These are phyloP conservation scores for Aspergillus tubingensis DNA, from an alignment of 2,329 filamentous ascomycete genomes.

Conservation along the genomic window DNA sequence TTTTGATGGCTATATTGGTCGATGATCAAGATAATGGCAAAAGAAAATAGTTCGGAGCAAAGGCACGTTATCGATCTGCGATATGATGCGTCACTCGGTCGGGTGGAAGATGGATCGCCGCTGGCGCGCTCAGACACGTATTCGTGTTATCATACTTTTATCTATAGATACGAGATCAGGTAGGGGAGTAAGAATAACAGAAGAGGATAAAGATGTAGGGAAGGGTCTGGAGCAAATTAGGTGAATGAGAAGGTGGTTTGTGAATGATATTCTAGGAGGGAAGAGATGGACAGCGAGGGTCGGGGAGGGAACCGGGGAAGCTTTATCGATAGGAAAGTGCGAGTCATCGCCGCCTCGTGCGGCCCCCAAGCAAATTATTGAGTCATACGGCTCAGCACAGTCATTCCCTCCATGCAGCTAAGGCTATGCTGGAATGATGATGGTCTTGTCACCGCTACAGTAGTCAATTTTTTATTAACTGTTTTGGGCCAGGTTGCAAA, in stretches of 20 bases:
- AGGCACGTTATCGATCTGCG: conserved; percentile 4
- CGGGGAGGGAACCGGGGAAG: conserved; percentile 17
- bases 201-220: neutral
- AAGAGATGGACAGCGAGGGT: conserved; percentile 10
- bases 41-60: neutral
- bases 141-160: conserved; percentile 47
- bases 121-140: conserved; percentile 41
- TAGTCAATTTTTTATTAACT: neutral
- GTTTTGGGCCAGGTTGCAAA: neutral
- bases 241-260: conserved; percentile 1
- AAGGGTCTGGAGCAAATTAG: neutral
- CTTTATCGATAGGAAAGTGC: conserved; percentile 36
- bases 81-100: conserved; percentile 14
- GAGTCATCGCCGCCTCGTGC: conserved; percentile 29
- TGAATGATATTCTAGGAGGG: neutral
- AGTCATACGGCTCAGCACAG: conserved; percentile 15
- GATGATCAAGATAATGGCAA: neutral
- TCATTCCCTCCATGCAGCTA: neutral
- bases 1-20: conserved; percentile 12
- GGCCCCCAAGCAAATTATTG: conserved; percentile 11
- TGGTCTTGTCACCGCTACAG: neutral
- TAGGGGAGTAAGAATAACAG: conserved; percentile 1
- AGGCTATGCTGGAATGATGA: neutral
- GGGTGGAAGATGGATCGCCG: conserved; percentile 35
- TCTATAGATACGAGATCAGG: conserved; percentile 7